A percentile compares a stretch with the other conserved stretches of the same genome.
Conservation (phyloP, 1,284 basidiomycete species). For the Singerocomus inundabilis region DNA sequence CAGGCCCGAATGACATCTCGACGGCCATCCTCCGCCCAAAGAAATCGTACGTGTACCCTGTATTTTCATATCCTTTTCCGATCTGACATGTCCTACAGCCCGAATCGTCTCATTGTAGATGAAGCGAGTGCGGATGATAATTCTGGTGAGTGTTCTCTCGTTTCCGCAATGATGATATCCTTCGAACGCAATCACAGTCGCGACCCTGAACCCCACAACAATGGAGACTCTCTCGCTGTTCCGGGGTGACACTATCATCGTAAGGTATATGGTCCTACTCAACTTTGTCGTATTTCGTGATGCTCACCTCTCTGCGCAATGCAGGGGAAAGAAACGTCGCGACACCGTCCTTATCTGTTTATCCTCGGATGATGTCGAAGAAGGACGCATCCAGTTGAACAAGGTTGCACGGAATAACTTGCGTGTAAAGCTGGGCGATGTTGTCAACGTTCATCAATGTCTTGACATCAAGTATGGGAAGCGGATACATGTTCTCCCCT, state of each 20-base stretch:
- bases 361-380: conserved; percentile 94
- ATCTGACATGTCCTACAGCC: conserved; percentile 47
- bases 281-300: background rate
- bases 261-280: conserved; percentile 56
- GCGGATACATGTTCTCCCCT: conserved; percentile 94
- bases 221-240: conserved; percentile 96
- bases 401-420: conserved; percentile 99
- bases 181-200: conserved; percentile 52
- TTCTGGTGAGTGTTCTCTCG: conserved; percentile 58
- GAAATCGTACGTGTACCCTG: conserved; percentile 77
- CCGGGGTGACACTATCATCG: conserved; percentile 91
- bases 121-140: conserved; percentile 91
- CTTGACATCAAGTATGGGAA: conserved; percentile 99
- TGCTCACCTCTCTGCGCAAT: conserved; percentile 10
- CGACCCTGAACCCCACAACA: conserved; percentile 91
- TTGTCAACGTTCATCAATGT: conserved; percentile 94
- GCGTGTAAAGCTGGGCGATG: conserved; percentile 95
- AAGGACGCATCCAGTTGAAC: conserved; percentile 98
- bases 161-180: background rate
- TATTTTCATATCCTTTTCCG: conserved; percentile 1
- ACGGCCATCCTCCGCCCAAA: conserved; percentile 93
- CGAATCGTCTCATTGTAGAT: conserved; percentile 93
- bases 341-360: conserved; percentile 96
- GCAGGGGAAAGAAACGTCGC: conserved; percentile 90
- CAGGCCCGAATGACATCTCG: conserved; percentile 81